Percentiles rank a stretch among this genome's conserved stretches.
These are phyloP conservation scores for Acrocalymma vagum DNA, from an alignment of 2,329 filamentous ascomycete genomes.

Conservation along the genomic window DNA sequence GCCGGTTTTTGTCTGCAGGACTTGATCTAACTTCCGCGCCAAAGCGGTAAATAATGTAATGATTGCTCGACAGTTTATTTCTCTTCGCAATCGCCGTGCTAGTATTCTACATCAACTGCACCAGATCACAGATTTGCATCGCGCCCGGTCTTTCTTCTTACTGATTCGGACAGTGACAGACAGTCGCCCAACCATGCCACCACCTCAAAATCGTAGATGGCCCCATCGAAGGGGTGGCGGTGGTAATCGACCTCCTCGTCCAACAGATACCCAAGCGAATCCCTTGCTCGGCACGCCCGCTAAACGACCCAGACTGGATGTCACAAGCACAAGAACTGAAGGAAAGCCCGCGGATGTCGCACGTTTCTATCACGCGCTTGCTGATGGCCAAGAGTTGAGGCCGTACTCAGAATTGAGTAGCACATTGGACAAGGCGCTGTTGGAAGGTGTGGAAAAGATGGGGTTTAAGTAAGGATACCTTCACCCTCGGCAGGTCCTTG, in stretches of 20 bases:
- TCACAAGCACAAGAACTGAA: constrained; percentile 11
- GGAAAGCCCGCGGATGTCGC: constrained; percentile 25
- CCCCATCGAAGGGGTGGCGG: too few relatives aligned
- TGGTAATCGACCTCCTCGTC: too few relatives aligned
- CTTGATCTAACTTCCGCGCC: too few relatives aligned
- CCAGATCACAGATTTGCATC: too few relatives aligned
- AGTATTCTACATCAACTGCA: too few relatives aligned
- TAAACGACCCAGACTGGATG: too few relatives aligned
- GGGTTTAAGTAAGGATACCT: constrained; percentile 43
- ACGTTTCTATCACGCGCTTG: constrained; percentile 32
- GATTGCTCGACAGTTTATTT: too few relatives aligned
- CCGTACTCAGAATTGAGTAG: constrained; percentile 37
- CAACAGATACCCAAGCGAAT: constrained; percentile 2
- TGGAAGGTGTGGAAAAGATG: constrained; percentile 45
- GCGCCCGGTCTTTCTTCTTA: too few relatives aligned
- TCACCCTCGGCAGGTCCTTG: neutral
- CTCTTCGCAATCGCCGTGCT: too few relatives aligned
- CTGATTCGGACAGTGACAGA: neutral
- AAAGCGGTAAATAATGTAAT: too few relatives aligned
- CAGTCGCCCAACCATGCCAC: constrained; percentile 23
- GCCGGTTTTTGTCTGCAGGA: too few relatives aligned
- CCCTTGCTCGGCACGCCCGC: neutral
- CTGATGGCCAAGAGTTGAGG: constrained; percentile 29
- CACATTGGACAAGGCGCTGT: constrained; percentile 33
- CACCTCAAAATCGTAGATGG: constrained; percentile 25